phyloP scores from a whole-genome alignment of 2,329 filamentous ascomycete genomes.

The Emmonsiellopsis sp. region DNA sequence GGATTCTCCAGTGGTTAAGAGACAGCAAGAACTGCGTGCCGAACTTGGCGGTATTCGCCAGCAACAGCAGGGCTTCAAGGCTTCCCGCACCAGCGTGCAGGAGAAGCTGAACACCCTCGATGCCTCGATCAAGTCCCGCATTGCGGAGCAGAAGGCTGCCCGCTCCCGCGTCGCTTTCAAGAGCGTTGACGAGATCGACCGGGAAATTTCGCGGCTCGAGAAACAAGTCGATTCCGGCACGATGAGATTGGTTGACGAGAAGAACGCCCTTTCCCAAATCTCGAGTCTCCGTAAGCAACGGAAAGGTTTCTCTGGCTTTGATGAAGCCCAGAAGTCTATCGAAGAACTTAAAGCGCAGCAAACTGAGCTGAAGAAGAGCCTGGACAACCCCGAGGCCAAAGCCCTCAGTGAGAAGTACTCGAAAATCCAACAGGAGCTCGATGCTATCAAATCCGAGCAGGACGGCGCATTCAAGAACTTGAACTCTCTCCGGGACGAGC shows the following conservation, averaged over 20 bases:
- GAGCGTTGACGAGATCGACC: constrained; percentile 77
- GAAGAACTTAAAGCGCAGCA: constrained; percentile 80
- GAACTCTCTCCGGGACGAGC: constrained; percentile 74
- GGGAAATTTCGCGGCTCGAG: constrained; percentile 69
- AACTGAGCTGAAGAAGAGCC: constrained; percentile 73
- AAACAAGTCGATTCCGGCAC: constrained; percentile 77
- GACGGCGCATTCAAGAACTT: constrained; percentile 85
- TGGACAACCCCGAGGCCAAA: constrained; percentile 87
- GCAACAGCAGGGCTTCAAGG: constrained; percentile 83
- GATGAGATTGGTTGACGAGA: constrained; percentile 96
- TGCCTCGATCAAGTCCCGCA: constrained; percentile 74
- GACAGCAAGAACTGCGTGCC: constrained; percentile 72
- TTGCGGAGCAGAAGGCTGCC: constrained; percentile 77
- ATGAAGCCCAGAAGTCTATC: constrained; percentile 78
- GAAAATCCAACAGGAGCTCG: constrained; percentile 76
- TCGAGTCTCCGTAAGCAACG: constrained; percentile 75
- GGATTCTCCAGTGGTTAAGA: constrained; percentile 70
- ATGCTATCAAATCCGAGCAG: constrained; percentile 83
- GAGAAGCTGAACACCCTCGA: constrained; percentile 92
- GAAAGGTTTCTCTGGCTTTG: constrained; percentile 82
- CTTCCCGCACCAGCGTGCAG: constrained; percentile 63
- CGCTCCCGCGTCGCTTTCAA: constrained; percentile 76
- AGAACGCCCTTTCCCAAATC: constrained; percentile 80
- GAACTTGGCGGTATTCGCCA: constrained; percentile 76
- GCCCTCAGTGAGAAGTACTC: constrained; percentile 79